A percentile compares a stretch with the other conserved stretches of the same genome.
Conservation (phyloP, 768 basidiomycete genomes). For the Suillus variegatus region DNA sequence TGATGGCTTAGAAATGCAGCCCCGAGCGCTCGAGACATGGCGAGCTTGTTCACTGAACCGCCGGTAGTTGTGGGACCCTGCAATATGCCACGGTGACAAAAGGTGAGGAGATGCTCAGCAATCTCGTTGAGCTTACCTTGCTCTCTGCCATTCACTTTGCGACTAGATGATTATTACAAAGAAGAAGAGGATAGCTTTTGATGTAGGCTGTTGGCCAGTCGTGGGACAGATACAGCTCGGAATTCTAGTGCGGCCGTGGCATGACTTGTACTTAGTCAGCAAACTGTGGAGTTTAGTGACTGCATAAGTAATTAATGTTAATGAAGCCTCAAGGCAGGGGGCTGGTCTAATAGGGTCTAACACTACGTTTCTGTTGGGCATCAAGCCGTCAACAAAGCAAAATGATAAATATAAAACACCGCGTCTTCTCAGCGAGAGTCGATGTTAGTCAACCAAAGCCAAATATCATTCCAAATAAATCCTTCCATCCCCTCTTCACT, state of each 20-base stretch:
- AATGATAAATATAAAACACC: slow-evolving; percentile 2
- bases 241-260: not conserved
- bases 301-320: not conserved
- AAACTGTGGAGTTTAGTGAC: not conserved
- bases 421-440: not conserved
- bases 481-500: slow-evolving; percentile 49
- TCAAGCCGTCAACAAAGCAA: not conserved
- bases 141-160: slow-evolving; percentile 6
- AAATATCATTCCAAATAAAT: slow-evolving; percentile 44
- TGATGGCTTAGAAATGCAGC: slow-evolving; percentile 87
- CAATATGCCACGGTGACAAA: not conserved
- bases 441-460: slow-evolving; percentile 35
- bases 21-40: slow-evolving; percentile 85
- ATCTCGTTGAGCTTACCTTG: slow-evolving; percentile 1
- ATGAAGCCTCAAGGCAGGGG: not conserved
- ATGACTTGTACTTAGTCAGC: slow-evolving; percentile 3
- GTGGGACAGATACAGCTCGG: not conserved
- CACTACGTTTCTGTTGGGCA: not conserved
- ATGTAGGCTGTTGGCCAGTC: not conserved
- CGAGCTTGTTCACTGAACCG: slow-evolving; percentile 55
- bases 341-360: not conserved
- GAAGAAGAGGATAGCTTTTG: slow-evolving; percentile 1
- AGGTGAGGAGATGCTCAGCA: not conserved
- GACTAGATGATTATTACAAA: not conserved
- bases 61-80: slow-evolving; percentile 25